Evolutionary conservation across 768 basidiomycete genomes (phyloP).

Genomic region (Leucogyrophana mollusca): DNA sequence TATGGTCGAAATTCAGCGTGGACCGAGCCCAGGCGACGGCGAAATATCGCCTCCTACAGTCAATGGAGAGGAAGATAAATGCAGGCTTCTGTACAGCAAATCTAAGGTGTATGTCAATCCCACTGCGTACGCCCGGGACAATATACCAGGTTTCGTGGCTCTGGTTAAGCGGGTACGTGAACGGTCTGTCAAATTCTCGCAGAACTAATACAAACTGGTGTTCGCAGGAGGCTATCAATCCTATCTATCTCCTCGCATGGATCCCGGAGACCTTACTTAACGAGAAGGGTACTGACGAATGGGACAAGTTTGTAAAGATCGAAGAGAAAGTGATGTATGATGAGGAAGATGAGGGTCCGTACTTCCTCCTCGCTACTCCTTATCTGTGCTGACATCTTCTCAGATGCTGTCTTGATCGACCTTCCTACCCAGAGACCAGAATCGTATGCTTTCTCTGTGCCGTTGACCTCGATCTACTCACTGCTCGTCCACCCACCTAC

Average conservation of each 20-base stretch:
- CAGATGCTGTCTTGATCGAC: conserved; percentile 85
- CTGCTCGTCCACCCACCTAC: conserved; percentile 83
- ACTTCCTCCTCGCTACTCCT: not conserved
- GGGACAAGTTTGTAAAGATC: conserved; percentile 86
- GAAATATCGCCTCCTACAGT: conserved; percentile 2
- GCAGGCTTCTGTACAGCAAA: conserved; percentile 83
- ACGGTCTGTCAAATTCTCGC: conserved; percentile 6
- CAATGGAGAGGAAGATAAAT: conserved; percentile 55
- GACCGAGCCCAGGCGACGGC: conserved; percentile 20
- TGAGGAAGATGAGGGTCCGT: conserved; percentile 74
- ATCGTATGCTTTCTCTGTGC: conserved; percentile 95
- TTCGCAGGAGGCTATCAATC: conserved; percentile 67
- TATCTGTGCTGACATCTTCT: conserved; percentile 7
- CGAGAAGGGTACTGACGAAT: conserved; percentile 79
- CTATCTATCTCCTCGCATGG: conserved; percentile 86
- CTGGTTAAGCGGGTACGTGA: conserved; percentile 83
- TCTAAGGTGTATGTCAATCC: conserved; percentile 96
- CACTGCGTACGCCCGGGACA: conserved; percentile 87
- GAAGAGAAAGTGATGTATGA: conserved; percentile 61
- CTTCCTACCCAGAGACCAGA: conserved; percentile 81
- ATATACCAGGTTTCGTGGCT: conserved; percentile 90
- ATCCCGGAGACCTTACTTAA: conserved; percentile 85
- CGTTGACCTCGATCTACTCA: conserved; percentile 86
- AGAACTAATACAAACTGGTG: conserved; percentile 8
- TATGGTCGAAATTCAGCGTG: conserved; percentile 75